Evolutionary conservation across 192 early-diverging fungal species (phyloP).

Genomic region (Chytriomyces confervae): DNA sequence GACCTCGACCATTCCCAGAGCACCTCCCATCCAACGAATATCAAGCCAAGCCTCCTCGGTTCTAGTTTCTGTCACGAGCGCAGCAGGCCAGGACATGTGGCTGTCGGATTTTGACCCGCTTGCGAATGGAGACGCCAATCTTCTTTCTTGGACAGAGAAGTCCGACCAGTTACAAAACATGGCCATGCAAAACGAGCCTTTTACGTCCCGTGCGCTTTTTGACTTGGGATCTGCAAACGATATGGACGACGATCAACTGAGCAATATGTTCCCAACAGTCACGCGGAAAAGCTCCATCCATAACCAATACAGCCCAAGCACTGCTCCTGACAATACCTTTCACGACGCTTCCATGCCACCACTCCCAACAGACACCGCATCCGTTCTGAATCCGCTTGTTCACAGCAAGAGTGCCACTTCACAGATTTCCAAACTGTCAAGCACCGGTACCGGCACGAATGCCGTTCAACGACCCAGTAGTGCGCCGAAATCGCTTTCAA

Average conservation of each 20-base stretch:
- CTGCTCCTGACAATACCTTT: too few relatives aligned
- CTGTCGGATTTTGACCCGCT: too few relatives aligned
- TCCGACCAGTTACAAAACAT: too few relatives aligned
- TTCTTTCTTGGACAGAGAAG: too few relatives aligned
- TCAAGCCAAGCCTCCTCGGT: neutral
- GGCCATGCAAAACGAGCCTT: neutral
- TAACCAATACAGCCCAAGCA: too few relatives aligned
- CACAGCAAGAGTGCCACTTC: neutral
- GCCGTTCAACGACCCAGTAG: too few relatives aligned
- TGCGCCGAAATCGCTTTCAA: too few relatives aligned
- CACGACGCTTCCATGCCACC: too few relatives aligned
- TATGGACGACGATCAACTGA: neutral
- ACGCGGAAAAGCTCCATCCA: too few relatives aligned
- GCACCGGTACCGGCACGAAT: too few relatives aligned
- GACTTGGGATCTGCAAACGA: neutral
- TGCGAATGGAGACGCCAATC: too few relatives aligned
- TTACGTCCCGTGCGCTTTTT: neutral
- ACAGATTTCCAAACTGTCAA: neutral
- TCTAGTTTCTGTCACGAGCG: neutral
- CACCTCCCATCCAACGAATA: neutral
- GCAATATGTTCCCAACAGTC: too few relatives aligned
- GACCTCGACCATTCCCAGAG: neutral
- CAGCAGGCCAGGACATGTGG: neutral
- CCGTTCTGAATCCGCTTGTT: neutral
- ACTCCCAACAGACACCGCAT: neutral